Percentiles rank a stretch among this genome's conserved stretches.
phyloP scores from a whole-genome alignment of 148 eudicot genomes.

The Nepenthes mirabilis region DNA sequence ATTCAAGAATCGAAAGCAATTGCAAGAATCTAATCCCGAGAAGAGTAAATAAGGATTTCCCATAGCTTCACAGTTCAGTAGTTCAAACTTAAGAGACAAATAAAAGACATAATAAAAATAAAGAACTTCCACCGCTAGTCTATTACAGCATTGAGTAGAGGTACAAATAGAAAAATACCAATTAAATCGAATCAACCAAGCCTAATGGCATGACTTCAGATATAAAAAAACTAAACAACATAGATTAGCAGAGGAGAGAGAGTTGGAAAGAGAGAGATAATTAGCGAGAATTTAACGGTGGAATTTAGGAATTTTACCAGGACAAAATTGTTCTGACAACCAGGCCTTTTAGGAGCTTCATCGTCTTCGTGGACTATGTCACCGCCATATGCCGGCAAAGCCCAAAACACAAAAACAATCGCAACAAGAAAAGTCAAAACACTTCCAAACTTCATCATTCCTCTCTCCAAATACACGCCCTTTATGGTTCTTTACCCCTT shows the following conservation, averaged over 20 bases:
- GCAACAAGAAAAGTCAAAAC: conserved; percentile 4
- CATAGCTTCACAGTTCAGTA: too few species aligned
- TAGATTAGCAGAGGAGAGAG: background rate
- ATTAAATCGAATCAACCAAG: too few species aligned
- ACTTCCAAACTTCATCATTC: conserved; percentile 9
- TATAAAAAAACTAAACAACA: background rate
- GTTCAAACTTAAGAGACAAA: too few species aligned
- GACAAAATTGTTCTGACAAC: conserved; percentile 81
- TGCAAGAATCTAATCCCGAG: too few species aligned
- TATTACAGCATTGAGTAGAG: too few species aligned
- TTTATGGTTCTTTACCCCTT: background rate
- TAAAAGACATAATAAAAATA: too few species aligned
- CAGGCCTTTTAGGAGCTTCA: conserved; percentile 66
- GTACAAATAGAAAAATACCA: too few species aligned
- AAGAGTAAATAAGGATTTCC: too few species aligned
- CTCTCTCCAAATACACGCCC: background rate
- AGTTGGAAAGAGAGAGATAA: background rate
- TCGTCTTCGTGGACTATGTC: conserved; percentile 90
- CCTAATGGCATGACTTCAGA: too few species aligned
- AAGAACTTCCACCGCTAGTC: too few species aligned
- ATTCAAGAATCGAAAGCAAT: too few species aligned
- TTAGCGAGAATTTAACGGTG: too few species aligned
- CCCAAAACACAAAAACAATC: conserved; percentile 9
- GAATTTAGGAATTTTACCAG: conserved; percentile 30
- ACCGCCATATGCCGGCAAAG: conserved; percentile 38